Percentiles rank a stretch among this genome's conserved stretches.
phyloP scores from a whole-genome alignment of 1,284 basidiomycete genomes.

The Austroboletus niveus region DNA sequence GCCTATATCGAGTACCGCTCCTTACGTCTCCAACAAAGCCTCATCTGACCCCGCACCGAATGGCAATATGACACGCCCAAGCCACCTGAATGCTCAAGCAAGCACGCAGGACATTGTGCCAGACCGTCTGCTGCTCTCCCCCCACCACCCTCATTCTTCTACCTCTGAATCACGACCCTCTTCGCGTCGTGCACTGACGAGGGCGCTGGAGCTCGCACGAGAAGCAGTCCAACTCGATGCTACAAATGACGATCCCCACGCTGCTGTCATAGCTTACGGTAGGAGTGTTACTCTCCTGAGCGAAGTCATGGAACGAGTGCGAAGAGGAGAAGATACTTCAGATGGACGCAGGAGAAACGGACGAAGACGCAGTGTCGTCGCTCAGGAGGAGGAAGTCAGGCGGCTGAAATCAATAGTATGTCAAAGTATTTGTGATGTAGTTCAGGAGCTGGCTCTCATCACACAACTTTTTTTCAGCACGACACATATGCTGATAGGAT shows the following conservation, averaged over 20 bases:
- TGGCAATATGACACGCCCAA: slow-evolving; percentile 44
- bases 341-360: slow-evolving; percentile 57
- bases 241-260: slow-evolving; percentile 77
- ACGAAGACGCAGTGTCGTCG: slow-evolving; percentile 72
- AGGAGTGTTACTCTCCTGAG: slow-evolving; percentile 78
- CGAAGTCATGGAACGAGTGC: slow-evolving; percentile 84
- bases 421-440: slow-evolving; percentile 20
- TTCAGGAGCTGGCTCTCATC: slow-evolving; percentile 15
- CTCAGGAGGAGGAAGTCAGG: slow-evolving; percentile 81
- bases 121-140: slow-evolving; percentile 46
- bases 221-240: slow-evolving; percentile 81
- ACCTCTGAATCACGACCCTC: slow-evolving; percentile 52
- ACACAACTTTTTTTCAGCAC: slow-evolving; percentile 48
- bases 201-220: slow-evolving; percentile 76
- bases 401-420: slow-evolving; percentile 79
- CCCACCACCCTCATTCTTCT: slow-evolving; percentile 34
- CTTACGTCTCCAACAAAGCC: slow-evolving; percentile 31
- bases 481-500: slow-evolving; percentile 87
- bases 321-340: slow-evolving; percentile 75
- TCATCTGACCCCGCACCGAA: slow-evolving; percentile 55
- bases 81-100: slow-evolving; percentile 36
- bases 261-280: slow-evolving; percentile 77
- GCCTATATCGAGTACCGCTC: slow-evolving; percentile 27
- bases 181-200: slow-evolving; percentile 74
- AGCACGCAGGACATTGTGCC: slow-evolving; percentile 39